Evolutionary conservation across 768 basidiomycete genomes (phyloP).

Genomic region (Kondoa malvinella): DNA sequence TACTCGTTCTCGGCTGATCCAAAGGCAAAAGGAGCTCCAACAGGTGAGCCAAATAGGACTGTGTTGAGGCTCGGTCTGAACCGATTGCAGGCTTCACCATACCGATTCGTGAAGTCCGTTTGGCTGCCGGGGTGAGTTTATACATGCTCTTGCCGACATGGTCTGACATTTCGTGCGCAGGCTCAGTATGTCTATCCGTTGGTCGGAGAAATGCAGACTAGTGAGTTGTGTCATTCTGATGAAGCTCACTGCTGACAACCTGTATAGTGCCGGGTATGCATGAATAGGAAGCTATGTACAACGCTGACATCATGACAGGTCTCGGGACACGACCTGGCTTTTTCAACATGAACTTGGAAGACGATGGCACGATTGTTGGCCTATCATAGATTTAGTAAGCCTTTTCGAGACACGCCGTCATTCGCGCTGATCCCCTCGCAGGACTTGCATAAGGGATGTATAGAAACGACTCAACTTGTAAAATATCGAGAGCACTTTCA

Average conservation of each 20-base stretch:
- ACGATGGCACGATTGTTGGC: conserved; percentile 23
- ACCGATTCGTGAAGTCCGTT: conserved; percentile 69
- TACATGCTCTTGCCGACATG: conserved; percentile 60
- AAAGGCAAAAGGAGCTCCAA: conserved; percentile 71
- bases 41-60: conserved; percentile 36
- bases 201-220: conserved; percentile 70
- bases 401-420: too few species aligned
- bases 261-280: conserved; percentile 96
- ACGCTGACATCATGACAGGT: not conserved
- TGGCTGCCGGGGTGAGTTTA: conserved; percentile 90
- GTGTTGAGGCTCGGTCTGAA: conserved; percentile 2
- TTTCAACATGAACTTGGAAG: conserved; percentile 23
- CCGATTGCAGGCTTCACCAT: conserved; percentile 57
- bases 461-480: too few species aligned
- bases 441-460: too few species aligned
- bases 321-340: conserved; percentile 19
- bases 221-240: too few species aligned
- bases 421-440: too few species aligned
- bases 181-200: not conserved
- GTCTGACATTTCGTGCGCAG: not conserved
- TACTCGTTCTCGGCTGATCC: conserved; percentile 95
- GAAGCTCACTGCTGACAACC: too few species aligned
- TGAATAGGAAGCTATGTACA: conserved; percentile 35
- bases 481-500: too few species aligned
- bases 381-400: too few species aligned